phyloP scores from a whole-genome alignment of 164 flowering plant species.

The Tinospora cordifolia region DNA sequence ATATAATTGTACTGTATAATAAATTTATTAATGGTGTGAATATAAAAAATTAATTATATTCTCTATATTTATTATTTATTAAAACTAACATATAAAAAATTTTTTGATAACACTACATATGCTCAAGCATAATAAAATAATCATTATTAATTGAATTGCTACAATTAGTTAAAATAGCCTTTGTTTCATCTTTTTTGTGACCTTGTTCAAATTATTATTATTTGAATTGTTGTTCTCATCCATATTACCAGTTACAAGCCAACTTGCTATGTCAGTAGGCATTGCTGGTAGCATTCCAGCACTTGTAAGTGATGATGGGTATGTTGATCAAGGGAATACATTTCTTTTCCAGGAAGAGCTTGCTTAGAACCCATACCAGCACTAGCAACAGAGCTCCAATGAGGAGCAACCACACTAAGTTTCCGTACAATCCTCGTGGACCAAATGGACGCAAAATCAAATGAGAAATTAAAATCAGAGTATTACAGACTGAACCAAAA shows the following conservation, averaged over 20 bases:
- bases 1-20: no score
- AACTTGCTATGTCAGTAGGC: slow-evolving; percentile 85
- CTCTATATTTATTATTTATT: no score
- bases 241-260: slow-evolving; percentile 79
- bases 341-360: slow-evolving; percentile 71
- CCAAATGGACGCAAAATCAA: slow-evolving; percentile 77
- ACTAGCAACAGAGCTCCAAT: slow-evolving; percentile 82
- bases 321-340: slow-evolving; percentile 86
- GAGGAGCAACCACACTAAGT: slow-evolving; percentile 86
- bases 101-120: slow-evolving; percentile 63
- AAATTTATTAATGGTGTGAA: no score
- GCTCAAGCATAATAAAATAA: slow-evolving; percentile 82
- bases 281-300: slow-evolving; percentile 97
- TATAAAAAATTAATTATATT: no score
- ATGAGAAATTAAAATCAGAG: no score
- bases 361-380: slow-evolving; percentile 81
- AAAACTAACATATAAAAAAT: no score
- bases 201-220: no score
- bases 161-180: no score
- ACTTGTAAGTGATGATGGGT: slow-evolving; percentile 80
- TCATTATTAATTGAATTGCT: no score
- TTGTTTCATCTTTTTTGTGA: no score
- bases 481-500: no score
- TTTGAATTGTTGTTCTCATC: slow-evolving; percentile 89
- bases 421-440: slow-evolving; percentile 71